Evolutionary conservation across 1,284 basidiomycete genomes (phyloP).

Genomic region (Apiotrichum gracile): DNA sequence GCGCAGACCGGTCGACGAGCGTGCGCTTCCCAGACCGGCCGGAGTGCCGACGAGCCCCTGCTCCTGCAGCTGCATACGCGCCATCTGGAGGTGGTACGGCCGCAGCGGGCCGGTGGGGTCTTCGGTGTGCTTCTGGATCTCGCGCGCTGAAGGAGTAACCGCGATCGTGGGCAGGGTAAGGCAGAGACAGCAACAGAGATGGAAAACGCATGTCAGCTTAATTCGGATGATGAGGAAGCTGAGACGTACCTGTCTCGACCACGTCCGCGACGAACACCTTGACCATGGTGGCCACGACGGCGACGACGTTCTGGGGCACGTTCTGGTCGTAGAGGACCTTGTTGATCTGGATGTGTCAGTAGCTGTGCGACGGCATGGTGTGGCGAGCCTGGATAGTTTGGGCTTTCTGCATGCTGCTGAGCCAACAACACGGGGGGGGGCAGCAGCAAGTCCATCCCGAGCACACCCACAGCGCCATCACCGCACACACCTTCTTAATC

Average conservation of each 20-base stretch:
- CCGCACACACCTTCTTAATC: slow-evolving; percentile 30
- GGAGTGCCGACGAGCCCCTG: slow-evolving; percentile 19
- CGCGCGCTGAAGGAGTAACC: slow-evolving; percentile 13
- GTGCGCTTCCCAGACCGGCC: background rate
- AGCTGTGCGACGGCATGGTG: too few relatives aligned
- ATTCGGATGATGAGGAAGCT: background rate
- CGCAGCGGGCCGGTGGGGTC: slow-evolving; percentile 33
- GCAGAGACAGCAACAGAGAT: too few relatives aligned
- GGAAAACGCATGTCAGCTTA: background rate
- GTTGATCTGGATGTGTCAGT: slow-evolving; percentile 27
- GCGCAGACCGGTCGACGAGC: slow-evolving; percentile 17
- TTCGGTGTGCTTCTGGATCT: slow-evolving; percentile 30
- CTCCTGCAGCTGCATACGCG: slow-evolving; percentile 29
- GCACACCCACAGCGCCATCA: background rate
- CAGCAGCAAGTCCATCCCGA: background rate
- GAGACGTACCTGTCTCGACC: slow-evolving; percentile 34
- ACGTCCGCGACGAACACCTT: slow-evolving; percentile 44
- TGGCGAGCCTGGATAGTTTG: background rate
- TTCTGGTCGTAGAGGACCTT: slow-evolving; percentile 39
- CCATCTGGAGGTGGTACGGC: slow-evolving; percentile 41
- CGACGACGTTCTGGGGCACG: slow-evolving; percentile 22
- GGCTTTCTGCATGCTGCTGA: too few relatives aligned
- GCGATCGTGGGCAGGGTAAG: background rate
- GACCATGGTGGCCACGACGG: slow-evolving; percentile 38
- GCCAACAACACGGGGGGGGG: too few relatives aligned